A percentile compares a stretch with the other conserved stretches of the same genome.
Conservation (phyloP, 177 flowering plant genomes). For the Vitis hybrid region DNA sequence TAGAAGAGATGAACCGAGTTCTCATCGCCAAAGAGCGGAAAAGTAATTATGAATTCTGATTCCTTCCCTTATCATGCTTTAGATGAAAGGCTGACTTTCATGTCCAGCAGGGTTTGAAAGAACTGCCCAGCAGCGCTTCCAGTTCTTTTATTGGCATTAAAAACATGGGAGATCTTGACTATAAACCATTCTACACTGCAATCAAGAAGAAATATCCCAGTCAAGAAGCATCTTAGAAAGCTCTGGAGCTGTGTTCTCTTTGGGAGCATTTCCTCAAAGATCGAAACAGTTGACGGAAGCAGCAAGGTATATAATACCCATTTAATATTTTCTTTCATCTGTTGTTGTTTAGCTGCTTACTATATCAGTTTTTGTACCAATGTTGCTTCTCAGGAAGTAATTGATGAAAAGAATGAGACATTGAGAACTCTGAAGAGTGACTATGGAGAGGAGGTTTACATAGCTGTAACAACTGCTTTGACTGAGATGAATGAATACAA, state of each 20-base stretch:
- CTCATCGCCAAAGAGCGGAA: conserved; percentile 45
- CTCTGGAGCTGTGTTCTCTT: conserved; percentile 25
- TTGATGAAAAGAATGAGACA: conserved; percentile 43
- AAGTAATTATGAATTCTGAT: conserved; percentile 25
- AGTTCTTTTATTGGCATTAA: conserved; percentile 27
- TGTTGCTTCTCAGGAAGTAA: conserved; percentile 27
- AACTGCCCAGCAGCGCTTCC: conserved; percentile 4
- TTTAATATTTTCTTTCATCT: background rate
- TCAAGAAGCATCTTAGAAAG: conserved; percentile 34
- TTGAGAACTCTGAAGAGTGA: conserved; percentile 27
- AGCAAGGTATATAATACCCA: conserved; percentile 19
- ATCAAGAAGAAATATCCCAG: conserved; percentile 25
- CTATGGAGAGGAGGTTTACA: conserved; percentile 28
- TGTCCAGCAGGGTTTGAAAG: conserved; percentile 20
- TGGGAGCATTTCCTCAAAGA: conserved; percentile 41
- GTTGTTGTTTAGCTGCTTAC: background rate
- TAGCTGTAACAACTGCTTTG: conserved; percentile 32
- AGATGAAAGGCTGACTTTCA: background rate
- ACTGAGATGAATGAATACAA: conserved; percentile 42
- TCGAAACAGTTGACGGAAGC: conserved; percentile 24
- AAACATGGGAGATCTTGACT: conserved; percentile 42
- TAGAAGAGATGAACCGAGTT: conserved; percentile 34
- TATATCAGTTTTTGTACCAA: background rate
- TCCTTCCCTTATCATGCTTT: background rate
- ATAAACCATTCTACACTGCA: conserved; percentile 32